Percentiles rank a stretch among this genome's conserved stretches.
Evolutionary conservation across 75 land plant species (phyloP).

Genomic region (Cryptomeria japonica): DNA sequence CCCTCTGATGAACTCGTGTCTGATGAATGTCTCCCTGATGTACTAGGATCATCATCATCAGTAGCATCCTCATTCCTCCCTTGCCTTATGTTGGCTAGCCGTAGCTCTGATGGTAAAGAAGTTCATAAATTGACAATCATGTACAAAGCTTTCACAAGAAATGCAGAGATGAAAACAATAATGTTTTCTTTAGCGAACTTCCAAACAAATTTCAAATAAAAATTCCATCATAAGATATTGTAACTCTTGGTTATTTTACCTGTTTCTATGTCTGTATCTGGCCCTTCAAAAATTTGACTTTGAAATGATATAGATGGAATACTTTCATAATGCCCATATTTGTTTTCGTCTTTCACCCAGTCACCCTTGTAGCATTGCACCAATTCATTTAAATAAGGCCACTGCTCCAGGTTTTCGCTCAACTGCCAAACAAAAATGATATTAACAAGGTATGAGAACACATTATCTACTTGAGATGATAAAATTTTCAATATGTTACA

Average conservation of each 20-base stretch:
- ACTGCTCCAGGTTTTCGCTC: conserved; percentile 82
- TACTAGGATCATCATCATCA: conserved; percentile 84
- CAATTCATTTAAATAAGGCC: conserved; percentile 93
- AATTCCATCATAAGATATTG: background rate
- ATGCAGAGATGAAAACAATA: background rate
- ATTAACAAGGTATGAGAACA: background rate
- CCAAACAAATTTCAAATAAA: background rate
- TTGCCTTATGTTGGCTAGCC: conserved; percentile 58
- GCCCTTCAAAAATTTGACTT: conserved; percentile 87
- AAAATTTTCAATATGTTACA: background rate
- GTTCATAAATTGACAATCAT: background rate
- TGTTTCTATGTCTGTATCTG: conserved; percentile 96
- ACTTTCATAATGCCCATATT: conserved; percentile 90
- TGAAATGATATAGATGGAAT: conserved; percentile 55
- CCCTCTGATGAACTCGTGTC: conserved; percentile 22
- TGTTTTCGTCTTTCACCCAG: conserved; percentile 90
- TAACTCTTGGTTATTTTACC: conserved; percentile 31
- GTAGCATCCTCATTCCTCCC: conserved; percentile 52
- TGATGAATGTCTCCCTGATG: conserved; percentile 70
- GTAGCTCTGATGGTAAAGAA: conserved; percentile 55
- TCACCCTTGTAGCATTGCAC: conserved; percentile 85
- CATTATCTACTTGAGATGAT: background rate
- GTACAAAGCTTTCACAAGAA: background rate
- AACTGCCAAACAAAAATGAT: conserved; percentile 39
- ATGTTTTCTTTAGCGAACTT: background rate